Evolutionary conservation across 208 protist genomes (phyloP).

Genomic region (Leishmania turanica): DNA sequence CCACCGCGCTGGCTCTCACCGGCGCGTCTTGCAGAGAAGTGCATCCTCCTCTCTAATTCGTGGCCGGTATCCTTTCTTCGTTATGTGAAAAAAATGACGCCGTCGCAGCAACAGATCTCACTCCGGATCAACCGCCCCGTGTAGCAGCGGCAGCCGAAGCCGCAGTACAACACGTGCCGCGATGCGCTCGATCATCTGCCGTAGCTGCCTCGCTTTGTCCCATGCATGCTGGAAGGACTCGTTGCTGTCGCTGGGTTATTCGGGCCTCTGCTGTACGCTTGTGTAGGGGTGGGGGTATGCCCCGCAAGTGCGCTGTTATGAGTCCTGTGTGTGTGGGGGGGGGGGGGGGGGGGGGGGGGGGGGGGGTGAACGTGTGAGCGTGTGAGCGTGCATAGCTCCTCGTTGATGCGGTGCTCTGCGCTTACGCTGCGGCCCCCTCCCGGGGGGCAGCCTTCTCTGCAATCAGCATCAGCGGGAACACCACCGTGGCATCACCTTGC

Average conservation of each 20-base stretch:
- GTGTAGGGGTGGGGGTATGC: neutral
- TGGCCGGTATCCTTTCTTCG: neutral
- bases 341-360: too few relatives aligned
- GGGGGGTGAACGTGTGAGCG: neutral
- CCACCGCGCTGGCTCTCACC: neutral
- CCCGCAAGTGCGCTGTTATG: neutral
- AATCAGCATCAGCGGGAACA: conserved; percentile 80
- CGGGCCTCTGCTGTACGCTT: neutral
- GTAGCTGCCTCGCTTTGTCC: neutral
- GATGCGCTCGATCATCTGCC: neutral
- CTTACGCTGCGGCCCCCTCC: neutral
- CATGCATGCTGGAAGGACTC: neutral
- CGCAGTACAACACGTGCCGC: neutral
- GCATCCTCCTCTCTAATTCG: neutral
- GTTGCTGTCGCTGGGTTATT: neutral
- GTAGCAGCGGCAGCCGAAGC: neutral
- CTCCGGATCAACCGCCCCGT: neutral
- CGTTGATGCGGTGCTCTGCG: neutral
- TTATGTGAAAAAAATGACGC: neutral
- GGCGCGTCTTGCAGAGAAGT: neutral
- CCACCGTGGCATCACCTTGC: conserved; percentile 87
- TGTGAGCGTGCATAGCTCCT: neutral
- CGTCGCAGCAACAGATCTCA: neutral
- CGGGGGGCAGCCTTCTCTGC: neutral
- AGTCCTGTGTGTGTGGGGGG: neutral